Percentiles rank a stretch among this genome's conserved stretches.
These are phyloP conservation scores for Flaveria sonorensis DNA, from an alignment of 129 eudicot species.

Conservation along the genomic window DNA sequence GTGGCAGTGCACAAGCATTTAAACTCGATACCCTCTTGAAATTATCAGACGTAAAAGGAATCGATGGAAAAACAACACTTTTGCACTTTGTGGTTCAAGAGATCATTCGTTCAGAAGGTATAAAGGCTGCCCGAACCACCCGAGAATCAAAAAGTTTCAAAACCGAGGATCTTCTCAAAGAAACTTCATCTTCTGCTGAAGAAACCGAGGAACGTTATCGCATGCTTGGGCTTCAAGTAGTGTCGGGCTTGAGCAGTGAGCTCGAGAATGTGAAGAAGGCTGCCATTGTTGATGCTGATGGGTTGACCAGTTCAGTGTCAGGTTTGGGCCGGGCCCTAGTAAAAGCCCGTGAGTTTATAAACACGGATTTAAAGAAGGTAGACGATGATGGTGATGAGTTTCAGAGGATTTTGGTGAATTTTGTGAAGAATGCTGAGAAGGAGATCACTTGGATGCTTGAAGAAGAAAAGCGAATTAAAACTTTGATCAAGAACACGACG, in stretches of 20 bases:
- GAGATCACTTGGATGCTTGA: slow-evolving; percentile 63
- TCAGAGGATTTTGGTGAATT: slow-evolving; percentile 50
- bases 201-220: slow-evolving; percentile 74
- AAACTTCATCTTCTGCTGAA: slow-evolving; percentile 31
- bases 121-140: slow-evolving; percentile 63
- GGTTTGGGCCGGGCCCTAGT: slow-evolving; percentile 55
- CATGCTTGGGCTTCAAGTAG: slow-evolving; percentile 78
- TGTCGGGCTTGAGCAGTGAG: slow-evolving; percentile 70
- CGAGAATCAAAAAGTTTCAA: slow-evolving; percentile 57
- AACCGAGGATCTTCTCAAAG: slow-evolving; percentile 70
- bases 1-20: slow-evolving; percentile 98
- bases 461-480: slow-evolving; percentile 84
- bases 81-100: slow-evolving; percentile 96
- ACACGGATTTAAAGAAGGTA: slow-evolving; percentile 57
- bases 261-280: slow-evolving; percentile 80
- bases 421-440: slow-evolving; percentile 72
- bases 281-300: slow-evolving; percentile 74
- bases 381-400: slow-evolving; percentile 65
- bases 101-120: slow-evolving; percentile 91
- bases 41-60: slow-evolving; percentile 85
- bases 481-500: slow-evolving; percentile 70
- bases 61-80: slow-evolving; percentile 93
- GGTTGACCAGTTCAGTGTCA: slow-evolving; percentile 60
- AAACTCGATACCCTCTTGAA: slow-evolving; percentile 93
- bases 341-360: slow-evolving; percentile 62